Base-by-base conservation (phyloP, 805 yeast genomes). In the Ogataea neopini region DNA sequence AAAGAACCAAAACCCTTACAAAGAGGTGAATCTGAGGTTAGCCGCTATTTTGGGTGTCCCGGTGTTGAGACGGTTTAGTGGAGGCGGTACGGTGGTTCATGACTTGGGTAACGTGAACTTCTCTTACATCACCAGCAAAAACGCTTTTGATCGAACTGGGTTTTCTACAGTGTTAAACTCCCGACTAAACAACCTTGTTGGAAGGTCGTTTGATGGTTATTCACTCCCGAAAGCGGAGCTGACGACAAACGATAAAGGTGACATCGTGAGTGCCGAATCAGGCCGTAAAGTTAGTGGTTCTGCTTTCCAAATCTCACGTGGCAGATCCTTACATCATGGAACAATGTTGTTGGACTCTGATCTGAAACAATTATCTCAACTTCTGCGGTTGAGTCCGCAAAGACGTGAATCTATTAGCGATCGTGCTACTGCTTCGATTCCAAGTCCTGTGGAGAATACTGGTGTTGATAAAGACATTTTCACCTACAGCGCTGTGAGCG, bases 1-100 rank as follows among this genome's bases (percentile, higher is more conserved):
- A 0, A 89, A 95, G 60, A 94, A 94, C 61, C 99, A 94, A 66
- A 94, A 90, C 53, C 96, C 97, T 2, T 92, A 92, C 88, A 79
- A 82, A 49, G 99, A 94, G 62, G 76, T 83, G 33, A 86, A 88
- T 57, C 47, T 94, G 2, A 74, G 80, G 0, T 59, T 80, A 11
- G 68, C 87, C 4, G 68, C 74, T 3, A 54, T 70, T 0, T 63
- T 77, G 3, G 70, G 70, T 2, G 74, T 88, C 20, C 92, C 96
- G 0, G 60, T 91, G 6, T 62, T 94, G 5, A 72, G 99, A 56
- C 72, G 99, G 47, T 71, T 77, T 40, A 84, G 94, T 7, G 99
- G 99, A 0, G 99, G 99, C 1, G 99, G 99, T 0, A 82, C 97
- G 0, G 99, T 94, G 1, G 96, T 90, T 9, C 99, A 94, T 63